Conservation (phyloP, 176 grass and related monocot species). For the Carex scoparia region DNA sequence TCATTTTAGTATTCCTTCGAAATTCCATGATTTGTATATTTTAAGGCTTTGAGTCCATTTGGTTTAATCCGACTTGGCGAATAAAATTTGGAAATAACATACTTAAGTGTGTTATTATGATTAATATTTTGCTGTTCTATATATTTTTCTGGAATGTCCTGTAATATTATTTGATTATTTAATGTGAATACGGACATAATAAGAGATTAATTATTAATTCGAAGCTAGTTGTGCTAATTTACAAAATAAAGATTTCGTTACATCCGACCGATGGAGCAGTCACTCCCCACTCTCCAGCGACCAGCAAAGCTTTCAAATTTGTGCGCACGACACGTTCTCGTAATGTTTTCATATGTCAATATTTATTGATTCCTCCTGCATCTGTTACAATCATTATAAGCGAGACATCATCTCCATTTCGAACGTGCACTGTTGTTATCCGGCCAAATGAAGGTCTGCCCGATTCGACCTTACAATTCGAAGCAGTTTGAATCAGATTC, state of each 20-base stretch:
- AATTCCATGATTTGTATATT: neutral
- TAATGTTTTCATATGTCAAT: neutral
- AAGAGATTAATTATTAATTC: neutral
- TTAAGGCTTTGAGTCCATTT: neutral
- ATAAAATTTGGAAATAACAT: neutral
- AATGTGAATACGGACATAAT: neutral
- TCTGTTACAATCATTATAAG: constrained; percentile 5
- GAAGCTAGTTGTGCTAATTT: neutral
- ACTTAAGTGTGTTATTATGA: neutral
- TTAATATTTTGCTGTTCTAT: neutral
- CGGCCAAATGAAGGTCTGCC: neutral
- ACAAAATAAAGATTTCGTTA: constrained; percentile 19
- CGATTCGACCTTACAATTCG: no score
- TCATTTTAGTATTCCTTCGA: neutral
- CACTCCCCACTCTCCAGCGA: constrained; percentile 11
- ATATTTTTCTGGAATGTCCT: neutral
- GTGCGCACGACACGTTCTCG: constrained; percentile 14
- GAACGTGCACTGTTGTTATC: neutral
- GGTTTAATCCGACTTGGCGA: neutral
- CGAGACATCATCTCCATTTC: neutral
- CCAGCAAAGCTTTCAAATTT: neutral
- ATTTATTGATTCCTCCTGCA: constrained; percentile 9
- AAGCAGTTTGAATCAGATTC: no score
- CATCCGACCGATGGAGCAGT: neutral
- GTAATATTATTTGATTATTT: neutral